Percentiles rank a stretch among this genome's conserved stretches.
These are phyloP conservation scores for Pisolithus sp. DNA, from an alignment of 768 basidiomycete genomes.

Conservation along the genomic window DNA sequence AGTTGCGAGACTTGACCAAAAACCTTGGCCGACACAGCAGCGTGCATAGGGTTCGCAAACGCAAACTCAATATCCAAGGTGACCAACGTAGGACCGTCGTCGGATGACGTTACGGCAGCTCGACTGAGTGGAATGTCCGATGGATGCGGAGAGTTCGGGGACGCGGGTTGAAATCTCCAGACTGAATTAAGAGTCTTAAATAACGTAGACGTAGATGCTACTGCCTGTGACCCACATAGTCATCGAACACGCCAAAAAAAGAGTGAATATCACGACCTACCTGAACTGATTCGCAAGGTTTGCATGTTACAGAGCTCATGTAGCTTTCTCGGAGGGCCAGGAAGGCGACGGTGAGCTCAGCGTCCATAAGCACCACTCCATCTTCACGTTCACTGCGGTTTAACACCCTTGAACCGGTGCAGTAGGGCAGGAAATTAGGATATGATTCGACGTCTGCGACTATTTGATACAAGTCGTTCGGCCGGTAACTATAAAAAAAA, in stretches of 20 bases:
- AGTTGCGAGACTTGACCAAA: slow-evolving; percentile 80
- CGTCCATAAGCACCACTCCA: slow-evolving; percentile 54
- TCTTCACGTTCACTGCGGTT: slow-evolving; percentile 20
- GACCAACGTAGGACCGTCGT: slow-evolving; percentile 61
- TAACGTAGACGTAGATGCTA: slow-evolving; percentile 61
- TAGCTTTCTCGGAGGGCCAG: slow-evolving; percentile 84
- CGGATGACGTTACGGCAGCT: slow-evolving; percentile 1
- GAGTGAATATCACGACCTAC: slow-evolving; percentile 38
- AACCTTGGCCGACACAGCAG: slow-evolving; percentile 74
- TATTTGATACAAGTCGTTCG: slow-evolving; percentile 72
- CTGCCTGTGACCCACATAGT: slow-evolving; percentile 42
- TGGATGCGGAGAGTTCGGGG: slow-evolving; percentile 36
- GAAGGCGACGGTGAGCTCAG: slow-evolving; percentile 86
- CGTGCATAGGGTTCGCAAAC: slow-evolving; percentile 83
- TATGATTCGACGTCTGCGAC: slow-evolving; percentile 89
- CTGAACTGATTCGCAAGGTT: slow-evolving; percentile 72
- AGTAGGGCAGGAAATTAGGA: slow-evolving; percentile 83
- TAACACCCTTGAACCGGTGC: slow-evolving; percentile 66
- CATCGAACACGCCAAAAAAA: background rate
- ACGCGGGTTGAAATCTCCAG: slow-evolving; percentile 68
- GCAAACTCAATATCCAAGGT: slow-evolving; percentile 80
- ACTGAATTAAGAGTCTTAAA: slow-evolving; percentile 66
- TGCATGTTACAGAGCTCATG: slow-evolving; percentile 75
- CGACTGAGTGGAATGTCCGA: slow-evolving; percentile 13
- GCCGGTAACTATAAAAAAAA: slow-evolving; percentile 54